Evolutionary conservation across 1,139 yeast species (phyloP), one percentile per base, ranked within the genome.

Genomic region (Lodderomyces orthopsilosis): DNA sequence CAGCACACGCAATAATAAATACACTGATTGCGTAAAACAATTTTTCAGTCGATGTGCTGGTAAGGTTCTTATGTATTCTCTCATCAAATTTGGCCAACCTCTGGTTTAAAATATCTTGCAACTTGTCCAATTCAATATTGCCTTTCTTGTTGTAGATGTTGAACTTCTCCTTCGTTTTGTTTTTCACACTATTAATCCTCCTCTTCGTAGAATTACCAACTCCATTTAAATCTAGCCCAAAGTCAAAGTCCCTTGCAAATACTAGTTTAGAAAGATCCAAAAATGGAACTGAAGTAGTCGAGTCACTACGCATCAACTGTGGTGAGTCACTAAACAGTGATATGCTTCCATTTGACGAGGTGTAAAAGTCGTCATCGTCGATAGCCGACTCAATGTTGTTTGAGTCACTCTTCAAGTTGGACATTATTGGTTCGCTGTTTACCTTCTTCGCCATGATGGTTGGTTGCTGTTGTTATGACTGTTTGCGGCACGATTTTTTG

Each of bases 11-110:
- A 12, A 93, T 77, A 43, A 79, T 66, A 46, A 82, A 78, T 37
- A 90, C 71, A 0, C 95, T 83, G 35, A 81, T 61, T 0, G 96
- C 83, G 61, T 90, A 93, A 55, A 90, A 89, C 27, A 83, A 57
- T 62, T 91, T 93, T 56, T 91, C 97, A 0, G 94, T 81, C 13
- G 73, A 71, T 6, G 95, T 79, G 39, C 82, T 58, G 41, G 74
- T 67, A 41, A 81, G 65, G 26, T 76, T 67, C 37, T 58, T 58
- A 45, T 72, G 79, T 44, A 88, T 67, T 41, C 82, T 70, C 17
- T 66, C 57, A 55, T 88, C 94, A 37, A 87, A 72, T 44, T 70
- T 69, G 46, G 74, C 78, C 44, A 89, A 70, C 45, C 70, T 56
- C 15, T 53, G 51, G 43, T 68, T 62, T 41, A 73, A 51, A 27